Percentiles rank a stretch among this genome's conserved stretches.
phyloP scores from a whole-genome alignment of 1,284 basidiomycete genomes.

The Pseudozyma sp. region DNA sequence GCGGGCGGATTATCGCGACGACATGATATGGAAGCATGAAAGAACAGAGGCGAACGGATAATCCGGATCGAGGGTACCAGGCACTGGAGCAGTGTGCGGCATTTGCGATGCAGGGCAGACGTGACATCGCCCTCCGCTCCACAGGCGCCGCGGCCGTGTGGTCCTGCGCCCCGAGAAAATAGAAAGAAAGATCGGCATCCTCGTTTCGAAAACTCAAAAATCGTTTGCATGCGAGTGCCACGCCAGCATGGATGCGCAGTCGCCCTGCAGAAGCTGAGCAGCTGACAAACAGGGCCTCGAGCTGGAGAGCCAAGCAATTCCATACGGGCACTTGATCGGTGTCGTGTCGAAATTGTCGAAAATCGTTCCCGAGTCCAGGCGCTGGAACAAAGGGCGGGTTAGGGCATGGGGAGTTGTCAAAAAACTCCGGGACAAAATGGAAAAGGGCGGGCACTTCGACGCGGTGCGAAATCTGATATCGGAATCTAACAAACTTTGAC shows the following conservation, averaged over 20 bases:
- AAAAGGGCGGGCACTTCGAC: constrained; percentile 6
- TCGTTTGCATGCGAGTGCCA: constrained; percentile 14
- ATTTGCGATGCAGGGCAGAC: constrained; percentile 16
- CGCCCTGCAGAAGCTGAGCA: not conserved
- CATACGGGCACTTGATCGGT: constrained; percentile 5
- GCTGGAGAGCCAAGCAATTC: not conserved
- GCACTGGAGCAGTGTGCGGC: constrained; percentile 16
- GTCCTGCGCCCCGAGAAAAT: not conserved
- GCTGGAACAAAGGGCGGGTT: too few relatives aligned
- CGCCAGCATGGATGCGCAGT: constrained; percentile 3
- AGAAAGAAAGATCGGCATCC: constrained; percentile 18
- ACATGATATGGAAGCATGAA: constrained; percentile 1
- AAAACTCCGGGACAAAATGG: constrained; percentile 36
- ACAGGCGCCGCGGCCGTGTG: constrained; percentile 5
- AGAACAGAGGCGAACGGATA: not conserved
- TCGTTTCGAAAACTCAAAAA: constrained; percentile 5
- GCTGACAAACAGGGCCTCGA: constrained; percentile 3
- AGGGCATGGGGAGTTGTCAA: not conserved
- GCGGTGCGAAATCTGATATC: constrained; percentile 4
- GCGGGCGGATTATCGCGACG: not conserved
- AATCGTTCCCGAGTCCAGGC: not conserved
- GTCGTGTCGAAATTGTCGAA: constrained; percentile 3
- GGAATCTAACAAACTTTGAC: constrained; percentile 10
- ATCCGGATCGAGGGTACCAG: constrained; percentile 10
- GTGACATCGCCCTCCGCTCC: constrained; percentile 16